These are phyloP conservation scores for Kwoniella heveanensis DNA, from an alignment of 768 basidiomycete species.

Conservation along the genomic window DNA sequence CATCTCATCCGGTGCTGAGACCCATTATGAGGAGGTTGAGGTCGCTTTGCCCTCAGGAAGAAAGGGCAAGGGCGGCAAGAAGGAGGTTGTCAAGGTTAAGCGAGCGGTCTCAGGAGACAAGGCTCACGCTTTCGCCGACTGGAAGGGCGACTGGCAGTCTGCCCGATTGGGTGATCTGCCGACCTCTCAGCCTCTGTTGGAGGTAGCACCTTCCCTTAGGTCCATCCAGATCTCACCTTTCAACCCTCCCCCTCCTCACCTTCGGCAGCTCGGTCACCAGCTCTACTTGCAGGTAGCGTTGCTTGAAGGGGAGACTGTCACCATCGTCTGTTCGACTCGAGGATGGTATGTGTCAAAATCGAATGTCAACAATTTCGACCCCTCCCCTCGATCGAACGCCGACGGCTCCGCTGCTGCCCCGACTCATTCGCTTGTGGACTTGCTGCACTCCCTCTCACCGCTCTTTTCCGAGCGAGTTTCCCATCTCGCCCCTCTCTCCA, in stretches of 20 bases:
- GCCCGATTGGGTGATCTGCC: slow-evolving; percentile 36
- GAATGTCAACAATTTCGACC: slow-evolving; percentile 57
- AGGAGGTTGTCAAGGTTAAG: slow-evolving; percentile 41
- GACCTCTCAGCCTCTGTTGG: slow-evolving; percentile 35
- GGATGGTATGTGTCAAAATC: slow-evolving; percentile 58
- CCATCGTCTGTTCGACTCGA: slow-evolving; percentile 56
- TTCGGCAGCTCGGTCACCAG: slow-evolving; percentile 58
- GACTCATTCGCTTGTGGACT: slow-evolving; percentile 57
- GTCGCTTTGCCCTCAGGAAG: slow-evolving; percentile 36
- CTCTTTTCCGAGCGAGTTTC: slow-evolving; percentile 51
- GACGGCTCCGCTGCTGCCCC: slow-evolving; percentile 25
- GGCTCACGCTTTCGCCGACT: slow-evolving; percentile 50
- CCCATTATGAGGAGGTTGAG: slow-evolving; percentile 38
- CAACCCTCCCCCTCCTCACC: slow-evolving; percentile 59
- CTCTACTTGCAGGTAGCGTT: slow-evolving; percentile 58
- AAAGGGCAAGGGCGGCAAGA: slow-evolving; percentile 54
- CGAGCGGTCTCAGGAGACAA: slow-evolving; percentile 28
- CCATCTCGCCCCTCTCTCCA: slow-evolving; percentile 41
- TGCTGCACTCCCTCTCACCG: slow-evolving; percentile 57
- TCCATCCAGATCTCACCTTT: slow-evolving; percentile 57
- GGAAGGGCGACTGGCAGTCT: slow-evolving; percentile 38
- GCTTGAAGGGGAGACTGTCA: slow-evolving; percentile 58
- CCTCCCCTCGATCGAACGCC: slow-evolving; percentile 51
- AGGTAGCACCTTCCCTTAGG: slow-evolving; percentile 49
- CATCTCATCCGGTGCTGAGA: slow-evolving; percentile 26